A percentile compares a stretch with the other conserved stretches of the same genome.
These are phyloP conservation scores for Suillus lakei DNA, from an alignment of 768 basidiomycete genomes.

Conservation along the genomic window DNA sequence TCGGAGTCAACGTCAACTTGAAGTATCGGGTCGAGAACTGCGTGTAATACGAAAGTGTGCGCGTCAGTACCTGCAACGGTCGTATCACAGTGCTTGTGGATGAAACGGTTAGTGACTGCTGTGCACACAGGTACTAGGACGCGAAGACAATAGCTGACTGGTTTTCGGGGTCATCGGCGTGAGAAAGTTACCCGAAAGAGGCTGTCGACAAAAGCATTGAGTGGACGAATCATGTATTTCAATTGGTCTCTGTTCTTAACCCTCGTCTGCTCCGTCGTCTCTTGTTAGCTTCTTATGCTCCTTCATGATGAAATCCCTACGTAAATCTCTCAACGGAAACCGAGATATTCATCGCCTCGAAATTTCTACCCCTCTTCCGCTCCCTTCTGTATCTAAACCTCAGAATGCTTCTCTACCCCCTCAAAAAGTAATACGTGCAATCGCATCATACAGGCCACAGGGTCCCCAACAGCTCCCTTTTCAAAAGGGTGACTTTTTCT, in stretches of 20 bases:
- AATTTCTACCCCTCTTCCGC: constrained; percentile 71
- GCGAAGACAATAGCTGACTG: constrained; percentile 11
- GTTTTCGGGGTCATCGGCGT: background rate
- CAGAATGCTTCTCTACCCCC: constrained; percentile 77
- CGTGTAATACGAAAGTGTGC: too few relatives aligned
- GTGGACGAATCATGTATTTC: constrained; percentile 13
- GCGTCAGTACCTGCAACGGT: too few relatives aligned
- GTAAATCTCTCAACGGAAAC: constrained; percentile 76
- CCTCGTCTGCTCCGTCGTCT: constrained; percentile 18
- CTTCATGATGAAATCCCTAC: constrained; percentile 74
- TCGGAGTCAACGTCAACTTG: background rate
- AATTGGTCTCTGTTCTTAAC: constrained; percentile 21
- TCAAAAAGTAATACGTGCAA: constrained; percentile 93
- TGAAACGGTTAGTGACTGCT: too few relatives aligned
- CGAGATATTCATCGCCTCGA: constrained; percentile 63
- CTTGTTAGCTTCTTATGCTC: constrained; percentile 13
- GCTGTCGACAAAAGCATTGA: background rate
- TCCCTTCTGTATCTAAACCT: constrained; percentile 73
- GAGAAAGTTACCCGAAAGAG: constrained; percentile 2
- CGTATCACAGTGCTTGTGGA: too few relatives aligned
- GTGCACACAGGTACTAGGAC: constrained; percentile 1
- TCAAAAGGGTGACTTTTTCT: constrained; percentile 95
- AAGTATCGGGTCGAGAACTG: too few relatives aligned
- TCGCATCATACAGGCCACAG: constrained; percentile 64
- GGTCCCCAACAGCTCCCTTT: constrained; percentile 89